Percentiles rank a stretch among this genome's conserved stretches.
Conservation (phyloP, 2,329 filamentous ascomycete genomes). For the Aureobasidium sp. region DNA sequence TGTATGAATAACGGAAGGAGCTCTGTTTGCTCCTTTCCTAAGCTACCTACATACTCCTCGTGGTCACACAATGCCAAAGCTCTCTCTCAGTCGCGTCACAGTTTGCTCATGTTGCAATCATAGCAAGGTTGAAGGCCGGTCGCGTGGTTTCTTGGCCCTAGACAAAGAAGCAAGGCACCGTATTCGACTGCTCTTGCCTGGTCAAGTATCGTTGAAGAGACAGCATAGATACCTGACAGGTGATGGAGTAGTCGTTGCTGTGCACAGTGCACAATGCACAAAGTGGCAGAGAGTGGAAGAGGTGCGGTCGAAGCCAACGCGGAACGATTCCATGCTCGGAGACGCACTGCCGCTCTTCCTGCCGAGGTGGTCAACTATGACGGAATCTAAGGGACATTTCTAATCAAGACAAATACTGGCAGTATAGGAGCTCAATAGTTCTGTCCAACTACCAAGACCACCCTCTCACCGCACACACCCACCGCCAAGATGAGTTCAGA, state of each 20-base stretch:
- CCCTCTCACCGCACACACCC: too few relatives aligned
- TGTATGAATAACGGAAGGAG: too few relatives aligned
- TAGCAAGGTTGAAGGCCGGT: background rate
- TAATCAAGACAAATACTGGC: background rate
- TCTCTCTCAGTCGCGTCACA: background rate
- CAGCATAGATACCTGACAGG: too few relatives aligned
- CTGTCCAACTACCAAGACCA: background rate
- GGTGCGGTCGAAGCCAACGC: background rate
- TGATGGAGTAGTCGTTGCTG: background rate
- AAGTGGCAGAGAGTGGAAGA: background rate
- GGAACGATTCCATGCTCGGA: background rate
- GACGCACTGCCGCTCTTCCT: background rate
- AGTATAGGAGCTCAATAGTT: background rate
- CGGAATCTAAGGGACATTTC: background rate
- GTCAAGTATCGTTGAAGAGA: background rate
- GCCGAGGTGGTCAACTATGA: background rate
- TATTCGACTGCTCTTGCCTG: background rate
- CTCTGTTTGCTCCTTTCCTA: background rate
- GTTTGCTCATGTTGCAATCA: background rate
- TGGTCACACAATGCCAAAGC: background rate
- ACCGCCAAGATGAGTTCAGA: constrained; percentile 9
- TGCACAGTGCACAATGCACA: background rate
- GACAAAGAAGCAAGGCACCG: background rate
- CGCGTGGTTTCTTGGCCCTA: background rate
- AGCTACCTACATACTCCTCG: background rate